These are phyloP conservation scores for Spathaspora arborariae DNA, from an alignment of 805 yeast genomes.

Conservation along the genomic window DNA sequence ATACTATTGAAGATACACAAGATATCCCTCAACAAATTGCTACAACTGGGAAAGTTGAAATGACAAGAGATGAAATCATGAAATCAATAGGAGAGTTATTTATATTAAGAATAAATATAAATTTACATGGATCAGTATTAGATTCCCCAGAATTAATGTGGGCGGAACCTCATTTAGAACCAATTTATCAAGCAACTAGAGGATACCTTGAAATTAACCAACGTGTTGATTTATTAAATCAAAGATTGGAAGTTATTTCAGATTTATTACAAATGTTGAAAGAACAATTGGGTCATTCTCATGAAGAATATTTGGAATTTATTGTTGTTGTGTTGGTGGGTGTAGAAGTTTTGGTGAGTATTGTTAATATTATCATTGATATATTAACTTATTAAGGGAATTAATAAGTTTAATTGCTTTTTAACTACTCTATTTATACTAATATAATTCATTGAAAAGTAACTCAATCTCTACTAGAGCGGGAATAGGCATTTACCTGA, in stretches of 20 bases:
- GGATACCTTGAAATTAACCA: constrained; percentile 95
- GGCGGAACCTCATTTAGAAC: constrained; percentile 98
- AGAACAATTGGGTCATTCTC: constrained; percentile 94
- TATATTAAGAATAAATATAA: constrained; percentile 77
- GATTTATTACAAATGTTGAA: constrained; percentile 94
- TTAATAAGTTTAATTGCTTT: too few species aligned
- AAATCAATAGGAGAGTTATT: constrained; percentile 95
- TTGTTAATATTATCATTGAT: constrained; percentile 72
- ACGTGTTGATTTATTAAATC: constrained; percentile 84
- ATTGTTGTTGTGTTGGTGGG: constrained; percentile 89
- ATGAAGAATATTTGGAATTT: constrained; percentile 84
- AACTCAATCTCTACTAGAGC: too few species aligned
- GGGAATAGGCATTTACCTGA: too few species aligned
- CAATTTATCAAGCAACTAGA: constrained; percentile 94
- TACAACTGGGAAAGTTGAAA: constrained; percentile 86
- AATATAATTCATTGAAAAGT: too few species aligned
- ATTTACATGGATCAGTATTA: constrained; percentile 80
- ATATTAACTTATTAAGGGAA: constrained; percentile 35
- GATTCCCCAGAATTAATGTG: constrained; percentile 99
- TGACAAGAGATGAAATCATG: constrained; percentile 94
- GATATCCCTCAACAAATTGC: constrained; percentile 97
- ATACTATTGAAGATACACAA: constrained; percentile 95
- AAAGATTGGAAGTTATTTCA: constrained; percentile 87
- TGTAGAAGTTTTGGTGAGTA: constrained; percentile 85
- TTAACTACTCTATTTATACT: too few species aligned